A percentile compares a stretch with the other conserved stretches of the same genome.
Evolutionary conservation across 2,329 filamentous ascomycete species (phyloP).

Genomic region (Dactylellina sp.): DNA sequence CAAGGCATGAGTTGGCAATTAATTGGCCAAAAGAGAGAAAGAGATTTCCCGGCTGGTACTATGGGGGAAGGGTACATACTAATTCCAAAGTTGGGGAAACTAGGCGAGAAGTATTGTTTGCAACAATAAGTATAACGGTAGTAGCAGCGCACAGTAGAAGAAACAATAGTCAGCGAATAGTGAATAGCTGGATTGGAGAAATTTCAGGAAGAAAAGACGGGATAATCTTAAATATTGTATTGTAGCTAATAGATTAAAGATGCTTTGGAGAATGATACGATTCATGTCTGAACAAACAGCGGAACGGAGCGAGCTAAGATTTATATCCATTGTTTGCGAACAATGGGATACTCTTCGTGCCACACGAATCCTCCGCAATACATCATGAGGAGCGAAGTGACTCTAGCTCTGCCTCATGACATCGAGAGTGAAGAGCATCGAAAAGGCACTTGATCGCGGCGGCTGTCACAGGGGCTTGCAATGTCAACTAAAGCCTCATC

Average conservation of each 20-base stretch:
- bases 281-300: neutral
- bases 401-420: constrained; percentile 20
- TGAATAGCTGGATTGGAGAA: neutral
- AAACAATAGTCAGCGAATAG: neutral
- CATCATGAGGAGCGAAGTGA: constrained; percentile 1
- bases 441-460: constrained; percentile 3
- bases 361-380: neutral
- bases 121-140: too few relatives aligned
- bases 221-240: neutral
- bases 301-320: neutral
- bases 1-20: constrained; percentile 30
- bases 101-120: constrained; percentile 17
- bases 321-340: constrained; percentile 50
- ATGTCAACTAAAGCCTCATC: neutral
- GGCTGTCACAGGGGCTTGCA: constrained; percentile 12
- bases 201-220: neutral
- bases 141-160: neutral
- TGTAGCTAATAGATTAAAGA: neutral
- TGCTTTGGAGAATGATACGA: neutral
- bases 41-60: constrained; percentile 2
- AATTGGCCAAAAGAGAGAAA: constrained; percentile 8
- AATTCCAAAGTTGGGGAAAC: constrained; percentile 1
- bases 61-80: constrained; percentile 18
- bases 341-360: constrained; percentile 47
- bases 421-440: neutral